Evolutionary conservation across 129 eudicot genomes (phyloP), one percentile per base, ranked within the genome.

Genomic region (Cynara cardunculus): DNA sequence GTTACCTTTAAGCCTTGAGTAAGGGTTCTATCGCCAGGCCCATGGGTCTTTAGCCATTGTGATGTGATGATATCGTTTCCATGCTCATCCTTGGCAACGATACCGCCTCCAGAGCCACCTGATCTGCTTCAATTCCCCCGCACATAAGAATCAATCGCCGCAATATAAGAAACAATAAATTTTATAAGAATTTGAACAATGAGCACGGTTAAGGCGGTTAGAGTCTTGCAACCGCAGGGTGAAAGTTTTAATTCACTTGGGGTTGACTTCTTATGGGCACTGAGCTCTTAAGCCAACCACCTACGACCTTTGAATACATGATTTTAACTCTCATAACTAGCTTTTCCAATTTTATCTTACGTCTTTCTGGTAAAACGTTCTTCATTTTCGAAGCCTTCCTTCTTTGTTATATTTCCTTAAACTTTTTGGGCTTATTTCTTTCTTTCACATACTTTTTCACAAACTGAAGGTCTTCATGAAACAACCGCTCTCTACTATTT

Each of bases 1-100:
- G 32, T 34, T 82, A 94, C 99, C 96, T 87, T 92, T 34, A 92
- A 80, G 81, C 99, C 99, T 8, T 90, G 96, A 25, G 94, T 83
- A 59, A 95, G 97, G 80, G 96, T 92, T 70, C 91, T 80, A 81
- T 92, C 97, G 10, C 92, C 89, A 19, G 97, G 93, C 66, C 86
- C 90, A 74, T 94, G 97, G 49, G 78, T 85, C 80, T 86, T 87
- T 49, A 95, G 83, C 99, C 99, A 95, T 87, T 85, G 91, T 18
- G 73, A 76, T 22, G 91, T 91, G 25, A 86, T 25, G 1, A 95
- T 82, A 77, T 92, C 91, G 26, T 92, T 90, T 72, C 97, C 96
- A n/a, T 87, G 78, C 66, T 92, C 99, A 81, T 94, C 97, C 84
- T 85, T 94, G 16, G 97, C 97, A 6, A 39, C 28, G 0, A 34